These are phyloP conservation scores for Gyrodon lividus DNA, from an alignment of 768 basidiomycete genomes.

Conservation along the genomic window DNA sequence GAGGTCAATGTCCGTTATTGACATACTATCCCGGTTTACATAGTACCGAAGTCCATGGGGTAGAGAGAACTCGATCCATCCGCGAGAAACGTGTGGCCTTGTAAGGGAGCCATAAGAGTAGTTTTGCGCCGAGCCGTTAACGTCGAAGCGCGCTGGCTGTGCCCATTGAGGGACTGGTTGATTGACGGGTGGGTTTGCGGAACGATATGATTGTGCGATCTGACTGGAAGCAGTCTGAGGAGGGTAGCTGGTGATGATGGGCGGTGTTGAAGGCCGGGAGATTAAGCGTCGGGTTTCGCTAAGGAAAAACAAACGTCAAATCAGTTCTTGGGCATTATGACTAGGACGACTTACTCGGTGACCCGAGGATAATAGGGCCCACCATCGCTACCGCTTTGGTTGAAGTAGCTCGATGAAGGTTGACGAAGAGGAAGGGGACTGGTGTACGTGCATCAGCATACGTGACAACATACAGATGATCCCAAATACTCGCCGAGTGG, in stretches of 20 bases:
- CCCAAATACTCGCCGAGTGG: constrained; percentile 14
- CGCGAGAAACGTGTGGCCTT: constrained; percentile 37
- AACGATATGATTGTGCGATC: constrained; percentile 25
- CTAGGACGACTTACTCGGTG: constrained; percentile 25
- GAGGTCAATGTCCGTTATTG: constrained; percentile 73
- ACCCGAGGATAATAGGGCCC: constrained; percentile 9
- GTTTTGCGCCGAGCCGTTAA: constrained; percentile 31
- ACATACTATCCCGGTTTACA: constrained; percentile 55
- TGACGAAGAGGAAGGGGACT: constrained; percentile 18
- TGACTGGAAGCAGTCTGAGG: constrained; percentile 18
- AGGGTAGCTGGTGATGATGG: constrained; percentile 24
- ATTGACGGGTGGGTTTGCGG: constrained; percentile 17
- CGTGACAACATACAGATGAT: too few relatives aligned
- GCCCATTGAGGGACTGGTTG: constrained; percentile 32
- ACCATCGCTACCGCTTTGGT: constrained; percentile 15
- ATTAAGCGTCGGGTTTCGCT: constrained; percentile 60
- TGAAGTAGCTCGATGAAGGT: constrained; percentile 17
- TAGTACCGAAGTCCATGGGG: constrained; percentile 74
- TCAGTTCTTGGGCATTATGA: too few relatives aligned
- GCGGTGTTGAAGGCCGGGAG: constrained; percentile 33
- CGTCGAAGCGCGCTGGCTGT: constrained; percentile 21
- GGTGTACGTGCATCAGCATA: neutral
- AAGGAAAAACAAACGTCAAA: neutral
- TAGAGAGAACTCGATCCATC: constrained; percentile 76
- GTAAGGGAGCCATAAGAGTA: constrained; percentile 27